Evolutionary conservation across 139 green algal genomes (phyloP), one percentile per base, ranked within the genome.

Genomic region (Dunaliella primolecta): DNA sequence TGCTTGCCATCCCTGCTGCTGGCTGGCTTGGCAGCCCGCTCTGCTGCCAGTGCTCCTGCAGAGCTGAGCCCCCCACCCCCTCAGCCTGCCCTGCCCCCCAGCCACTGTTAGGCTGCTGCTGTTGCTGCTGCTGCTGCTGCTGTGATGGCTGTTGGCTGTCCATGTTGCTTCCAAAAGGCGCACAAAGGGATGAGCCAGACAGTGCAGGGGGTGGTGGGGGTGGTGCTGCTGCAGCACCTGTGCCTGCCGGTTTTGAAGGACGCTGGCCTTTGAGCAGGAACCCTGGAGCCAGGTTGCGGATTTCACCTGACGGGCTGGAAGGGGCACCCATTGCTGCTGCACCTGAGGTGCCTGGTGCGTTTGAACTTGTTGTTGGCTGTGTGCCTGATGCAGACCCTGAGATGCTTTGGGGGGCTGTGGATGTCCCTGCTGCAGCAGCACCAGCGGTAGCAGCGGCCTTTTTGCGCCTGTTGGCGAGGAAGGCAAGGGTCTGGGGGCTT

Each of bases 391-490:
- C n/a, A n/a, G n/a, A n/a, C n/a, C n/a, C n/a, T n/a, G n/a, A n/a
- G n/a, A n/a, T n/a, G n/a, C n/a, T n/a, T n/a, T n/a, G n/a, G n/a
- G n/a, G n/a, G n/a, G n/a, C n/a, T n/a, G n/a, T n/a, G n/a, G n/a
- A n/a, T n/a, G n/a, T n/a, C n/a, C n/a, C n/a, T n/a, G n/a, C n/a
- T n/a, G n/a, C n/a, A n/a, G n/a, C n/a, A n/a, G n/a, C n/a, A 2
- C 33, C 34, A 33, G 77, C 77, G 1, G 77, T 34, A 24, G 77
- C 77, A 70, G 77, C 77, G 2, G 36, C 36, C 2, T 2, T 36
- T 32, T 80, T 83, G 3, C 80, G 80, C 11, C 86, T 35, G 0
- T 64, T 75, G 21, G 84, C 78, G 31, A 91, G 80, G 85, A 88
- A 89, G 3, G 82, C 72, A n/a, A 89, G 36, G 1, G 57, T 64